phyloP scores from a whole-genome alignment of 305 asterid genomes.

The Solanum hybrid region DNA sequence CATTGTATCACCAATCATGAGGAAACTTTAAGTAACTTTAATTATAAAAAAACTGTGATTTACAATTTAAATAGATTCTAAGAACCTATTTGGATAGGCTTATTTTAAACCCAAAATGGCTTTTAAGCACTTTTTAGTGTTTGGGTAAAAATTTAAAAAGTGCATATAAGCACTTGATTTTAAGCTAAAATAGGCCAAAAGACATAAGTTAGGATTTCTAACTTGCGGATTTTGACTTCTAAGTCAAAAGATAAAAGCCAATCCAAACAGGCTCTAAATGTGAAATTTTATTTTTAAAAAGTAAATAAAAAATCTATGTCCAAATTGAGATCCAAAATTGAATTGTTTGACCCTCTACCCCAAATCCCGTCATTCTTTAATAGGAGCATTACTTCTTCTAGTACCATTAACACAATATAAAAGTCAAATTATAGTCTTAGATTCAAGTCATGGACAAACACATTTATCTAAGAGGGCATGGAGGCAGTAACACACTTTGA shows the following conservation, averaged over 20 bases:
- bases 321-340: not conserved
- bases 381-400: not conserved
- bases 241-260: not conserved
- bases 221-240: not conserved
- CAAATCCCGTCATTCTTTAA: not conserved
- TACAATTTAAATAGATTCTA: not conserved
- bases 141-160: not conserved
- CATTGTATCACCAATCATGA: not conserved
- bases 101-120: not conserved
- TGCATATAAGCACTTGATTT: not conserved
- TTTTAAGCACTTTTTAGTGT: not conserved
- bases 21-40: not conserved
- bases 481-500: not conserved
- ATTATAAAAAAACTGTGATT: not conserved
- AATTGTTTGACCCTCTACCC: not conserved
- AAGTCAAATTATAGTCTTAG: not conserved
- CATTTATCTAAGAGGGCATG: not conserved
- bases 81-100: not conserved
- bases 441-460: not conserved
- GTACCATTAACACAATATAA: not conserved
- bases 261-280: not conserved
- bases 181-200: not conserved
- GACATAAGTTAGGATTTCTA: not conserved
- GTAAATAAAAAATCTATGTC: not conserved
- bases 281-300: not conserved